A percentile compares a stretch with the other conserved stretches of the same genome.
phyloP scores from a whole-genome alignment of 179 eudicot species.

The Pouteria campechiana region DNA sequence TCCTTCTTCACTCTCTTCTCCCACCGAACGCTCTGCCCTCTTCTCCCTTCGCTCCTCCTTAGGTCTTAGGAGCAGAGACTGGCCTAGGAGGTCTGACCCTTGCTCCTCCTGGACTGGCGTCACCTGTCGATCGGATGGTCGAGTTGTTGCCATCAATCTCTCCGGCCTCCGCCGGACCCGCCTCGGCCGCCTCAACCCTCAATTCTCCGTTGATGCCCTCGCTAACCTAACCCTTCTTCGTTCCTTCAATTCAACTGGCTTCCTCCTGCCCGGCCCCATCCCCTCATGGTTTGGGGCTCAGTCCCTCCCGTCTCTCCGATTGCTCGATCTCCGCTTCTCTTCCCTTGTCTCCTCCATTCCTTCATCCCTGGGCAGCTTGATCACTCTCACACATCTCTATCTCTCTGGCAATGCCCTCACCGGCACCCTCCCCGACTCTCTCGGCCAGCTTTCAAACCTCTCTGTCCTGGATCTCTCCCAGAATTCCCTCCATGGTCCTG shows the following conservation, averaged over 20 bases:
- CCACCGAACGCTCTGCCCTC: slow-evolving; percentile 35
- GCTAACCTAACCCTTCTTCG: slow-evolving; percentile 55
- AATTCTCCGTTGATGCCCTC: slow-evolving; percentile 62
- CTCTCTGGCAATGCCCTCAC: slow-evolving; percentile 48
- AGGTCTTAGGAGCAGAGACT: slow-evolving; percentile 63
- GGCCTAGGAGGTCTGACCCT: slow-evolving; percentile 84
- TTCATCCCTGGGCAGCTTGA: slow-evolving; percentile 58
- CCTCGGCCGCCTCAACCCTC: slow-evolving; percentile 59
- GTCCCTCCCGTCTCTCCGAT: slow-evolving; percentile 31
- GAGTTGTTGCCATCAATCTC: slow-evolving; percentile 59
- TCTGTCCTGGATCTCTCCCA: slow-evolving; percentile 67
- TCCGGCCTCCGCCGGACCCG: slow-evolving; percentile 88
- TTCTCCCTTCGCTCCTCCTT: slow-evolving; percentile 74
- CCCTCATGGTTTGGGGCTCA: slow-evolving; percentile 85
- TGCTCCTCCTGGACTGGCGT: slow-evolving; percentile 65
- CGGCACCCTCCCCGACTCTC: slow-evolving; percentile 56
- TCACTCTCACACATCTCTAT: slow-evolving; percentile 26
- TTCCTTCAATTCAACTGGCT: slow-evolving; percentile 66
- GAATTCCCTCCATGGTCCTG: slow-evolving; percentile 47
- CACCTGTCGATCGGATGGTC: slow-evolving; percentile 55
- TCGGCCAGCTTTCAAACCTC: slow-evolving; percentile 47
- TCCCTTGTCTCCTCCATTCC: slow-evolving; percentile 56
- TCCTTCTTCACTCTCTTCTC: slow-evolving; percentile 16
- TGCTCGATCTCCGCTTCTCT: slow-evolving; percentile 80
- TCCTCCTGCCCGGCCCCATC: slow-evolving; percentile 59